Evolutionary conservation across 1,139 yeast species (phyloP), one percentile per base, ranked within the genome.

Genomic region (Blastobotrys niveus): DNA sequence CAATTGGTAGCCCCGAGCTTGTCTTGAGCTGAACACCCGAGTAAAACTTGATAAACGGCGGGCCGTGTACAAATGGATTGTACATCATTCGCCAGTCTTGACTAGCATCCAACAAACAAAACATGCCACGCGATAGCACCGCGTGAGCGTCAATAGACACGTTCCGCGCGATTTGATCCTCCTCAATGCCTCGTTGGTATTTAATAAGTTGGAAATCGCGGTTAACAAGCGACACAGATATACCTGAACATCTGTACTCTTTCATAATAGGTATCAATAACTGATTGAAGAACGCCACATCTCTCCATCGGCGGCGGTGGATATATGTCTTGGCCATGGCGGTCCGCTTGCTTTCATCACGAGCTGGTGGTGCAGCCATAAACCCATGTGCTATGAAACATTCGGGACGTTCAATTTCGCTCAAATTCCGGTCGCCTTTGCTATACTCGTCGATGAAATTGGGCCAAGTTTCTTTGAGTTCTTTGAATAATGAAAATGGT

Each of bases 111-210:
- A 71, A 58, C 18, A 82, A 52, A 2, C 76, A 64, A 52, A 82
- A 76, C 52, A 70, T 68, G 1, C 71, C 77, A 10, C 67, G 64
- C 0, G 88, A 80, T 34, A 82, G 62, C 4, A 82, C 69, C 0
- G 86, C 70, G 62, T 82, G 89, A 4, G 79, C 77, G 60, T 82
- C 89, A 34, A 82, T 63, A 1, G 86, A 78, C 1, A 77, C 67
- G 33, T 64, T 66, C 42, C 85, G 65, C 5, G 82, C 48, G 68
- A 63, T 47, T 14, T 49, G 44, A 14, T 47, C 63, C 17, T 78
- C 65, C 20, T 70, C 60, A 3, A 38, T n/a, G 2, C 74, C 70
- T 12, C 53, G 40, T 46, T 75, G 74, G 52, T 67, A 68, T 55
- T 78, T 77, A 22, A 78, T 68, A 5, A 70, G 48, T 40, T 77